Conservation (phyloP, 768 basidiomycete species). For the Boletus rubroflammeus region DNA sequence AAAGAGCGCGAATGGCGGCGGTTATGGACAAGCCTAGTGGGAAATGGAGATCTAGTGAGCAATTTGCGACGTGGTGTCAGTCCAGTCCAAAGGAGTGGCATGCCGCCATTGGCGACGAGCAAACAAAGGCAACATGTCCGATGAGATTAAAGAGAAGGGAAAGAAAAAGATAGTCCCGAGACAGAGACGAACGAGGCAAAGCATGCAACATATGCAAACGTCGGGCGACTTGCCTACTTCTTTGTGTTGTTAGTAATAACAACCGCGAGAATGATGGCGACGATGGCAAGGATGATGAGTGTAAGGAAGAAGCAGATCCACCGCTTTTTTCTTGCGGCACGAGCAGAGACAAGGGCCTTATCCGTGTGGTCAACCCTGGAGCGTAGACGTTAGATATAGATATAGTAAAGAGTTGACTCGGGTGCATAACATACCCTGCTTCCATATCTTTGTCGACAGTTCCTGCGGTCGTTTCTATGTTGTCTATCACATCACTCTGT, state of each 20-base stretch:
- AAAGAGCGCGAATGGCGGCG: constrained; percentile 15
- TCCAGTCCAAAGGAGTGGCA: constrained; percentile 23
- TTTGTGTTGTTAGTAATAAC: constrained; percentile 47
- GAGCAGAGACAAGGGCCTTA: constrained; percentile 82
- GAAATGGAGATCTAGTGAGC: constrained; percentile 13
- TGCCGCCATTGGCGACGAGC: background rate
- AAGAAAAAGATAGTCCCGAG: background rate
- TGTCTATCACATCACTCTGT: constrained; percentile 84
- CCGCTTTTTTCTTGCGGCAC: constrained; percentile 88
- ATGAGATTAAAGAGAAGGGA: background rate
- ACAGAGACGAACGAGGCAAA: background rate
- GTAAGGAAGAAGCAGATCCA: constrained; percentile 92
- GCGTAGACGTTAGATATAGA: constrained; percentile 8
- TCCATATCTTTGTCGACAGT: constrained; percentile 81
- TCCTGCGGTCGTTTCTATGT: constrained; percentile 74
- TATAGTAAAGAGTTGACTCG: background rate
- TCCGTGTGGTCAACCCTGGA: constrained; percentile 75
- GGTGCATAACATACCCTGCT: constrained; percentile 55
- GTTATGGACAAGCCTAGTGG: constrained; percentile 1
- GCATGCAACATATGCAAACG: background rate
- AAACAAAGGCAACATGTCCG: constrained; percentile 14
- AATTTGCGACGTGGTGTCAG: constrained; percentile 7
- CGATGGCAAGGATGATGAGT: constrained; percentile 63
- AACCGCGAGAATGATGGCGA: constrained; percentile 59
- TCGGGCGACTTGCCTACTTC: constrained; percentile 23